Evolutionary conservation across 2,329 filamentous ascomycete species (phyloP), one percentile per base, ranked within the genome.

Genomic region (Alternaria triticimaculans): DNA sequence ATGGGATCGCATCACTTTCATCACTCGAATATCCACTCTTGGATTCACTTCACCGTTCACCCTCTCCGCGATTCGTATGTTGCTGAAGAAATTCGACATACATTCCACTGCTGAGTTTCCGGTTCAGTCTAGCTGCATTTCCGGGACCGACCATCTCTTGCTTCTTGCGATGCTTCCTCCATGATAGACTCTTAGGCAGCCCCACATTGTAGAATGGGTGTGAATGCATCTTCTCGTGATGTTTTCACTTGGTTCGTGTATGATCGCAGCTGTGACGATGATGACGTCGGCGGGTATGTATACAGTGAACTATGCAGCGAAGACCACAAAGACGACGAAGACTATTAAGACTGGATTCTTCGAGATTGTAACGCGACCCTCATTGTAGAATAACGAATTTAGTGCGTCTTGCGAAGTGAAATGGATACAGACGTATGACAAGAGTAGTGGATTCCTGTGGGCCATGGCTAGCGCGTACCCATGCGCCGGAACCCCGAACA

Each of bases 401-500:
- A n/a, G 5, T 37, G 33, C 33, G 33, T 9, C 0, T n/a, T 37
- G 33, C 8, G 15, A 33, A 33, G 30, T 33, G 6, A 33, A 7
- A 3, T 33, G 12, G 15, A 33, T 8, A 33, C 30, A 33, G 30
- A 33, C 30, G 4, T 33, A 33, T 33, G 30, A 15, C 14, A 33
- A 33, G 6, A 33, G 30, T 33, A 33, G 30, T 33, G 30, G 30
- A 33, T 33, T 15, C 14, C 6, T 33, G 37, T 41, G 37, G 37
- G 37, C 37, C 37, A 41, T 41, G 0, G 37, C 37, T 49, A 26
- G 53, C 33, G 53, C 15, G 53, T 28, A n/a, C 23, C 33, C 15
- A 20, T 55, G 49, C 49, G 30, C 20, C 49, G 28, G 49, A 53
- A 41, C 49, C 20, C 48, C 49, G 57, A 59, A 54, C 48, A 59